Evolutionary conservation across 352 stramenopile species (phyloP).

Genomic region (Pythium grandisporangium): DNA sequence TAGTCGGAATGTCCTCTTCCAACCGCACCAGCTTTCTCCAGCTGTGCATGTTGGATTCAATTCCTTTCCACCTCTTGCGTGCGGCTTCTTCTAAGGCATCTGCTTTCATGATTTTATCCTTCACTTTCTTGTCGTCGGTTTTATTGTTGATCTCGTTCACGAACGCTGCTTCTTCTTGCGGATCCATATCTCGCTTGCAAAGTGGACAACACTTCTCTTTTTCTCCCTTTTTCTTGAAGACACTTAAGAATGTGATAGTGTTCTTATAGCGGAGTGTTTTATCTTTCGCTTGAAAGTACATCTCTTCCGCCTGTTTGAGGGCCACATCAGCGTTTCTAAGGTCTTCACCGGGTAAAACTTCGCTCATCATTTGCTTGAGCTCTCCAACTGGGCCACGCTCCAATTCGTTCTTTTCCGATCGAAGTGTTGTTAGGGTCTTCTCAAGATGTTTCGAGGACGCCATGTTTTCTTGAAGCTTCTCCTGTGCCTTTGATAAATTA

Average conservation of each 20-base stretch:
- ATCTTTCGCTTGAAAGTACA: constrained; percentile 74
- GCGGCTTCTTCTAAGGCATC: constrained; percentile 34
- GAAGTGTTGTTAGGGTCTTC: constrained; percentile 25
- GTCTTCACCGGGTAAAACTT: constrained; percentile 31
- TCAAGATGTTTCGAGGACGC: constrained; percentile 39
- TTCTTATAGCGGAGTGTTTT: constrained; percentile 75
- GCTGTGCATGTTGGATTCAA: constrained; percentile 51
- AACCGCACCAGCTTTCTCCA: constrained; percentile 57
- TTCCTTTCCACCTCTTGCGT: constrained; percentile 41
- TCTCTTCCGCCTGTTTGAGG: constrained; percentile 39
- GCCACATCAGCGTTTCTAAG: constrained; percentile 36
- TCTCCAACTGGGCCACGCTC: constrained; percentile 42
- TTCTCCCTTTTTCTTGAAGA: constrained; percentile 80
- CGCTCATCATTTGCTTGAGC: constrained; percentile 36
- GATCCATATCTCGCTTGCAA: constrained; percentile 52
- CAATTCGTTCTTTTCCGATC: constrained; percentile 34
- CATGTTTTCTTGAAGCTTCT: constrained; percentile 37
- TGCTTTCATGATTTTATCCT: constrained; percentile 68
- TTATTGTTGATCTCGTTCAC: constrained; percentile 56
- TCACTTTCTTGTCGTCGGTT: constrained; percentile 64
- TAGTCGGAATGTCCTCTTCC: constrained; percentile 32
- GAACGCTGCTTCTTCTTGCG: constrained; percentile 49
- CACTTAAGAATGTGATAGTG: constrained; percentile 72
- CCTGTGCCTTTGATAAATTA: constrained; percentile 17
- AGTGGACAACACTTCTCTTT: constrained; percentile 75